A percentile compares a stretch with the other conserved stretches of the same genome.
Conservation (phyloP, 371 early-diverging fungal species). For the Rhizopus sp. region DNA sequence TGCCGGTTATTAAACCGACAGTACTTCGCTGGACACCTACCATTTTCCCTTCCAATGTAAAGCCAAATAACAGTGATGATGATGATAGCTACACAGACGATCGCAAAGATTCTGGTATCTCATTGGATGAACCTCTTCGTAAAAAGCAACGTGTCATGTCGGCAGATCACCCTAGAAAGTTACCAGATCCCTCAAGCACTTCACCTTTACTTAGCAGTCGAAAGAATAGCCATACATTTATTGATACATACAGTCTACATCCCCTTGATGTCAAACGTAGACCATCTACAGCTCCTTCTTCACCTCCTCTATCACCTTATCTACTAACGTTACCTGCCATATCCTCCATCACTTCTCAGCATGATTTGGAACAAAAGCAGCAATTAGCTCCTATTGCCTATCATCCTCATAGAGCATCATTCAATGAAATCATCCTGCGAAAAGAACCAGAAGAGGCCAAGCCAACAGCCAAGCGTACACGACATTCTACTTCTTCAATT, state of each 20-base stretch:
- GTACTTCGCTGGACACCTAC: slow-evolving; percentile 40
- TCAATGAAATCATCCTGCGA: neutral
- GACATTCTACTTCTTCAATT: slow-evolving; percentile 4
- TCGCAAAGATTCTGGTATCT: slow-evolving; percentile 41
- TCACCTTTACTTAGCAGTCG: slow-evolving; percentile 18
- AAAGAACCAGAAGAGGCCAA: neutral
- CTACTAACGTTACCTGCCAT: slow-evolving; percentile 24
- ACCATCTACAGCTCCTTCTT: slow-evolving; percentile 19
- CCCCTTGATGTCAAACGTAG: slow-evolving; percentile 25
- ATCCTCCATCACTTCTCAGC: slow-evolving; percentile 17
- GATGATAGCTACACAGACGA: slow-evolving; percentile 7
- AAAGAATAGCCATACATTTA: slow-evolving; percentile 10
- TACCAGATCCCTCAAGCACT: slow-evolving; percentile 27
- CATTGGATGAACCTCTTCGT: slow-evolving; percentile 27
- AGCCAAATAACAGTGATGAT: slow-evolving; percentile 5
- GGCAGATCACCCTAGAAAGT: slow-evolving; percentile 29
- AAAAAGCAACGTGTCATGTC: slow-evolving; percentile 43
- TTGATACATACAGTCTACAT: slow-evolving; percentile 25
- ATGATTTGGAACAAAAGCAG: slow-evolving; percentile 8
- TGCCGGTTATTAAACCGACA: slow-evolving; percentile 48
- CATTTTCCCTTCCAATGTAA: slow-evolving; percentile 14
- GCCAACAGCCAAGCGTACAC: neutral
- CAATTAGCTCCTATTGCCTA: slow-evolving; percentile 26
- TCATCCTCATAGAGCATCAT: slow-evolving; percentile 14
- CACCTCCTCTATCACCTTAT: slow-evolving; percentile 12